Percentiles rank a stretch among this genome's conserved stretches.
phyloP scores from a whole-genome alignment of 169 alveolate species.

The Cryptosporidium xiaoi region DNA sequence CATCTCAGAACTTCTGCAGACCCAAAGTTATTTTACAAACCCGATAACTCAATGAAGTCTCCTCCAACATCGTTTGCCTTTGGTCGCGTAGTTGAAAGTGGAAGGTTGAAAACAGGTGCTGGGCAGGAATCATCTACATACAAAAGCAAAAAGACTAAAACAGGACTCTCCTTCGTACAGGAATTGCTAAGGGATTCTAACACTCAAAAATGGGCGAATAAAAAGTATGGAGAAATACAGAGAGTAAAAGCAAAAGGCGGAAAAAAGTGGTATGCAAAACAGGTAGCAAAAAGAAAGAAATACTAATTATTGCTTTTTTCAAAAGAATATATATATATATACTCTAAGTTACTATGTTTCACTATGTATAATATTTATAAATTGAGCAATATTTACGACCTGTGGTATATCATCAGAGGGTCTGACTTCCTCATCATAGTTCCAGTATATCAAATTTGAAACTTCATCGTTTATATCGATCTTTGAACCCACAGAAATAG shows the following conservation, averaged over 20 bases:
- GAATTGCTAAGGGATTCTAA: constrained; percentile 36
- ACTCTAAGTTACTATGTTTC: neutral
- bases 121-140: constrained; percentile 30
- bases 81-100: constrained; percentile 41
- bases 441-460: constrained; percentile 30
- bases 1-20: constrained; percentile 41
- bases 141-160: neutral
- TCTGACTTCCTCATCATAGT: constrained; percentile 31
- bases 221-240: constrained; percentile 49
- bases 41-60: constrained; percentile 19
- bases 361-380: constrained; percentile 5
- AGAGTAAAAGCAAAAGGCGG: constrained; percentile 26
- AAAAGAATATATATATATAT: neutral
- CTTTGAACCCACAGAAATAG: neutral
- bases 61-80: constrained; percentile 11
- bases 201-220: constrained; percentile 73
- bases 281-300: constrained; percentile 52
- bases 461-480: neutral
- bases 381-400: neutral
- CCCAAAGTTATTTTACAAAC: constrained; percentile 45
- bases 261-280: constrained; percentile 62
- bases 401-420: constrained; percentile 57
- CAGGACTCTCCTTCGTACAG: constrained; percentile 51
- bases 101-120: constrained; percentile 18
- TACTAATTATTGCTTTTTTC: constrained; percentile 13